Percentiles rank a stretch among this genome's conserved stretches.
Evolutionary conservation across 768 basidiomycete species (phyloP).

Genomic region (Suillus bovinus): DNA sequence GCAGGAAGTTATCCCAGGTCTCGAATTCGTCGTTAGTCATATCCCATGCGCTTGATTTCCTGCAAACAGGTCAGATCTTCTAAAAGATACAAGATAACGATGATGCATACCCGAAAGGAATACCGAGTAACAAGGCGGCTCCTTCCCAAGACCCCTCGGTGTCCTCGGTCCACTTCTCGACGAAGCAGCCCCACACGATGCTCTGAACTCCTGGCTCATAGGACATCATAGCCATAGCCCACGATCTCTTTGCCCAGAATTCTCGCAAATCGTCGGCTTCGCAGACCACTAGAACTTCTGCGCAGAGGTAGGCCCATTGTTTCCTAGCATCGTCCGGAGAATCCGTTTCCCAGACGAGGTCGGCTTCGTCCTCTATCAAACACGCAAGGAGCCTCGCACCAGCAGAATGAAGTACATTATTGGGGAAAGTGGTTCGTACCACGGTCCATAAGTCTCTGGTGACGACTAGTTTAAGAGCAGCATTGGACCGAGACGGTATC

Average conservation of each 20-base stretch:
- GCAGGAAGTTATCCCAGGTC: constrained; percentile 61
- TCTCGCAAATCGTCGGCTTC: constrained; percentile 46
- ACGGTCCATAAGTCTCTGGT: constrained; percentile 59
- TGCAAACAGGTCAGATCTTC: neutral
- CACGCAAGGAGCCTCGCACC: constrained; percentile 48
- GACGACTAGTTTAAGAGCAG: constrained; percentile 56
- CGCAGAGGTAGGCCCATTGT: constrained; percentile 62
- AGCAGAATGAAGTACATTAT: constrained; percentile 40
- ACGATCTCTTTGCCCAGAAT: constrained; percentile 48
- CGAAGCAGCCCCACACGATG: constrained; percentile 57
- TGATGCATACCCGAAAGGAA: constrained; percentile 61
- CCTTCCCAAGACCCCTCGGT: constrained; percentile 53
- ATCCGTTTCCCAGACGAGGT: constrained; percentile 45
- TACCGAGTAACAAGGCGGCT: constrained; percentile 48
- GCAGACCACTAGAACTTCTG: constrained; percentile 51
- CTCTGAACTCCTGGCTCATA: constrained; percentile 46
- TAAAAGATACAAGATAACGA: constrained; percentile 10
- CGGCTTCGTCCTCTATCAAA: constrained; percentile 49
- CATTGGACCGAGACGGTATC: constrained; percentile 34
- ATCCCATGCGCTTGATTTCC: constrained; percentile 46
- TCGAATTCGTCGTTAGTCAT: constrained; percentile 52
- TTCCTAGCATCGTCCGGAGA: constrained; percentile 44
- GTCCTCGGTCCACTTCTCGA: constrained; percentile 54
- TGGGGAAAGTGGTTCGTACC: constrained; percentile 44
- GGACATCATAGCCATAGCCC: constrained; percentile 23